Evolutionary conservation across 345 rosid genomes (phyloP).

Genomic region (Eucalyptus marginata): DNA sequence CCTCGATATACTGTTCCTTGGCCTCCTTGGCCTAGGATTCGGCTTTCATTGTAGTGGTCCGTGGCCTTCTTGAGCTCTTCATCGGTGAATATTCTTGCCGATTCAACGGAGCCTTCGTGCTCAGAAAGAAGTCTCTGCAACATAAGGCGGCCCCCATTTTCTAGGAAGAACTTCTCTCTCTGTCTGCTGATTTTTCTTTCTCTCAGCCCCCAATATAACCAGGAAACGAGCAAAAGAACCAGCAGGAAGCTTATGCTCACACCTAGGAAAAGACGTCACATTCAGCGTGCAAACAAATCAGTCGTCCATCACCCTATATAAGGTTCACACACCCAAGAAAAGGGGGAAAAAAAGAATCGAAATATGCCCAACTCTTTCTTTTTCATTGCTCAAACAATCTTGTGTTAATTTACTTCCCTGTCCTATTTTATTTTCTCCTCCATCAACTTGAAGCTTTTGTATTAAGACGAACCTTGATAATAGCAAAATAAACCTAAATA

Average conservation of each 20-base stretch:
- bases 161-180: constrained; percentile 1
- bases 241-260: neutral
- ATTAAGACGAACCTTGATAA: neutral
- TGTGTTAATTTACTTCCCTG: neutral
- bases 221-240: neutral
- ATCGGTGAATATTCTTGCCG: too few species aligned
- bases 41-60: too few species aligned
- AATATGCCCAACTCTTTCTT: too few species aligned
- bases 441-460: neutral
- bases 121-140: too few species aligned
- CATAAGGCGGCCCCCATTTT: constrained; percentile 16
- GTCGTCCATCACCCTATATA: neutral
- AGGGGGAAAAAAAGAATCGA: neutral
- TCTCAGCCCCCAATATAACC: neutral
- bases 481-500: neutral
- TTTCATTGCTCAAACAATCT: too few species aligned
- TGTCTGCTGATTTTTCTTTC: neutral
- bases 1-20: too few species aligned
- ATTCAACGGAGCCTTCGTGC: too few species aligned
- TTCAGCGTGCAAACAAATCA: neutral
- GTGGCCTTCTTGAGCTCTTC: too few species aligned
- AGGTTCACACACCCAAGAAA: neutral
- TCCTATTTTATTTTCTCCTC: neutral
- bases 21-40: too few species aligned
- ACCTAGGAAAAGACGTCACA: neutral